Evolutionary conservation across 176 grass and related monocot genomes (phyloP).

Genomic region (Oryza rufipogon): DNA sequence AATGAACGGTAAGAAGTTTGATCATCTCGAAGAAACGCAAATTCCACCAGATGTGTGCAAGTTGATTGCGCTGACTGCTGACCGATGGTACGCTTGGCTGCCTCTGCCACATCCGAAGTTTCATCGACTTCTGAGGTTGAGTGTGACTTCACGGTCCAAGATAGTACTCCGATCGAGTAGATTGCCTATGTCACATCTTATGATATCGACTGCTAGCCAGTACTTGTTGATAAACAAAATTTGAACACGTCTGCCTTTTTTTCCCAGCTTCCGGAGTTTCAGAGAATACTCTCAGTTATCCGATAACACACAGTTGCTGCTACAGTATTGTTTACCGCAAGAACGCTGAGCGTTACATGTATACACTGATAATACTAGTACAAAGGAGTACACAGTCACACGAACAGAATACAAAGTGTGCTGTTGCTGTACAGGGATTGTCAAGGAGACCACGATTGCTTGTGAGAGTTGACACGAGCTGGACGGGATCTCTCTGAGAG

Average conservation of each 20-base stretch:
- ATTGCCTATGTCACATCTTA: background rate
- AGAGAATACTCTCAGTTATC: background rate
- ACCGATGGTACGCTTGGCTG: background rate
- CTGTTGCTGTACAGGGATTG: too few species aligned
- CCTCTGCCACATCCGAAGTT: slow-evolving; percentile 4
- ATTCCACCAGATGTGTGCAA: background rate
- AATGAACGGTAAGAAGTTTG: background rate
- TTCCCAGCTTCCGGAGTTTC: background rate
- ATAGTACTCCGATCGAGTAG: slow-evolving; percentile 11
- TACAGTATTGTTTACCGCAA: too few species aligned
- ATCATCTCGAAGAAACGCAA: background rate
- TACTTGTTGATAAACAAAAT: background rate
- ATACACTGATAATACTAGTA: too few species aligned
- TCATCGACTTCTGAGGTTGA: background rate
- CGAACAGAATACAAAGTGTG: too few species aligned
- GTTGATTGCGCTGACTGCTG: background rate
- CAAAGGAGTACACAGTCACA: too few species aligned
- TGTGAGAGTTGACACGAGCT: background rate
- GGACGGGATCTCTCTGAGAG: background rate
- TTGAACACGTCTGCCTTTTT: background rate
- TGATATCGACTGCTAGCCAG: background rate
- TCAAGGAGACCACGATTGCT: background rate
- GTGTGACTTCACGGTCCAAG: slow-evolving; percentile 14
- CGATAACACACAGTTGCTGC: too few species aligned
- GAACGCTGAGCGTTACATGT: too few species aligned